A percentile compares a stretch with the other conserved stretches of the same genome.
Conservation (phyloP, 2,329 filamentous ascomycete genomes). For the Emydomyces testavorans region DNA sequence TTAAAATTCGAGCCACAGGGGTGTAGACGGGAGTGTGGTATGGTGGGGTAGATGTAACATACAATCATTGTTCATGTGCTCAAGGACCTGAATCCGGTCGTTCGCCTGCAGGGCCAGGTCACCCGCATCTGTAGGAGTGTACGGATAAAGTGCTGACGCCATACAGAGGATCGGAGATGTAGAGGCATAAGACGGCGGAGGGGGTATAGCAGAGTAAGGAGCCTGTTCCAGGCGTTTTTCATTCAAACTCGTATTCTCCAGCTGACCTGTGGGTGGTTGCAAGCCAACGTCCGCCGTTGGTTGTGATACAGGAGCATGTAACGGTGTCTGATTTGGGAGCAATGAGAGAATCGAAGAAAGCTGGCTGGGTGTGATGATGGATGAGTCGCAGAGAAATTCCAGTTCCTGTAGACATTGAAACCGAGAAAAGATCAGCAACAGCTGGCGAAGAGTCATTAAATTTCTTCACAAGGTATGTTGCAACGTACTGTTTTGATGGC, state of each 20-base stretch:
- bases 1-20: background rate
- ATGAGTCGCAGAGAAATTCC: constrained; percentile 73
- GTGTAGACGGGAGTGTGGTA: background rate
- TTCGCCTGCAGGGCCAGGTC: constrained; percentile 72
- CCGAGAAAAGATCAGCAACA: background rate
- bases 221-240: constrained; percentile 22
- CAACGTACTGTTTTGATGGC: constrained; percentile 68
- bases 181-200: constrained; percentile 44
- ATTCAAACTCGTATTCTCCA: constrained; percentile 18
- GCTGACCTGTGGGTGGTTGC: constrained; percentile 13
- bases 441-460: constrained; percentile 5
- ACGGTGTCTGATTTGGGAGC: constrained; percentile 48
- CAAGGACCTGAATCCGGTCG: constrained; percentile 66
- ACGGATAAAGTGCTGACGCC: constrained; percentile 73
- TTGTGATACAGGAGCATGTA: constrained; percentile 25
- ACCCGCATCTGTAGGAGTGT: constrained; percentile 65
- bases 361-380: constrained; percentile 61
- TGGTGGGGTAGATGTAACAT: constrained; percentile 19
- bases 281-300: constrained; percentile 15
- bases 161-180: constrained; percentile 50
- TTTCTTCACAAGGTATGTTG: constrained; percentile 12
- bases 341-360: constrained; percentile 63
- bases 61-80: constrained; percentile 95
- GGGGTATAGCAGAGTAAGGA: constrained; percentile 36
- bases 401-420: constrained; percentile 60